Conservation (phyloP, 23 red algal species). For the Gracilaria domingensis region DNA sequence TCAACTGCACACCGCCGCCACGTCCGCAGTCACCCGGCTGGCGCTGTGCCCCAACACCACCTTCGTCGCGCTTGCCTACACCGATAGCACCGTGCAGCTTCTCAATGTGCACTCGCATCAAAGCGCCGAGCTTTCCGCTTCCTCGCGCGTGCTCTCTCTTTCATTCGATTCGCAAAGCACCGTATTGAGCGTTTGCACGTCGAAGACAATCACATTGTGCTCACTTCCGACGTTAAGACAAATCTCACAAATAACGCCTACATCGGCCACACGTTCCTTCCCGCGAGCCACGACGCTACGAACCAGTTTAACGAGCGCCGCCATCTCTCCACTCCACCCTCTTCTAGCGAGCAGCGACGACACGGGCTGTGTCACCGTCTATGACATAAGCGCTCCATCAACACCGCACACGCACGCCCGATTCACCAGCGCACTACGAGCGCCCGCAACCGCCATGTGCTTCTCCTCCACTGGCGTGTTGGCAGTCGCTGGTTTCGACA, state of each 20-base stretch:
- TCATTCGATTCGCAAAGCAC: constrained; percentile 3
- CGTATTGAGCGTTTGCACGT: background rate
- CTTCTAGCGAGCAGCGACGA: constrained; percentile 56
- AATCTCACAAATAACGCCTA: constrained; percentile 28
- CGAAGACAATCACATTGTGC: background rate
- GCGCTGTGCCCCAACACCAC: background rate
- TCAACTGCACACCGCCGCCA: background rate
- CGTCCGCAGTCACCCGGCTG: background rate
- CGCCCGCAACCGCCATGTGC: constrained; percentile 44
- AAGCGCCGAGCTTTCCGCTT: background rate
- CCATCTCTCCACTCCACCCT: constrained; percentile 45
- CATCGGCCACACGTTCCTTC: constrained; percentile 5
- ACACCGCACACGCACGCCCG: constrained; percentile 10
- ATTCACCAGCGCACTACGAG: constrained; percentile 45
- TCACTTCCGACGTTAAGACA: background rate
- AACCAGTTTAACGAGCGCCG: constrained; percentile 37
- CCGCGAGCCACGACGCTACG: constrained; percentile 9
- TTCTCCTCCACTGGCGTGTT: constrained; percentile 16
- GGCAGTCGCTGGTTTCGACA: constrained; percentile 68
- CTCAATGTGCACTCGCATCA: constrained; percentile 2
- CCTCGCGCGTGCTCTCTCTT: background rate
- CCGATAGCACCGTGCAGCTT: constrained; percentile 16
- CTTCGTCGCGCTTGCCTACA: background rate
- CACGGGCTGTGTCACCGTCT: constrained; percentile 63
- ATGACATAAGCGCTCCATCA: constrained; percentile 14